A percentile compares a stretch with the other conserved stretches of the same genome.
phyloP scores from a whole-genome alignment of 1,284 basidiomycete species.

The Ceraceosorus guamensis region DNA sequence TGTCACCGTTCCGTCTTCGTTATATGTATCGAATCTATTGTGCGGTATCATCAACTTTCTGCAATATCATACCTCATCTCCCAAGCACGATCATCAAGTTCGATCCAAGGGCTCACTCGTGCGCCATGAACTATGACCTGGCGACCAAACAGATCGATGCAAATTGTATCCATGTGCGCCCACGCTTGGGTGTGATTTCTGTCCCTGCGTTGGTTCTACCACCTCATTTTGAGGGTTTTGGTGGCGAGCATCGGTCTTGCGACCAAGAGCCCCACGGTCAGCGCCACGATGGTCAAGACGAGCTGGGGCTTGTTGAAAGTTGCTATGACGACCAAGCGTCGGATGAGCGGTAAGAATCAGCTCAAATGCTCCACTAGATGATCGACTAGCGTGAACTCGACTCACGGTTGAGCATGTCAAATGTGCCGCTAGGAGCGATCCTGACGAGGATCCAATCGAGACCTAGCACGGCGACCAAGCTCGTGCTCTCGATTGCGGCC shows the following conservation, averaged over 20 bases:
- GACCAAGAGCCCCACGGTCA: conserved; percentile 66
- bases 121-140: too few relatives aligned
- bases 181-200: too few relatives aligned
- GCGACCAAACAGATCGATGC: too few relatives aligned
- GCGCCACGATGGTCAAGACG: conserved; percentile 68
- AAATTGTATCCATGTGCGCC: too few relatives aligned
- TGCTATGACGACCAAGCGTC: conserved; percentile 3
- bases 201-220: neutral
- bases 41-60: too few relatives aligned
- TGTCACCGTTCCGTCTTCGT: too few relatives aligned
- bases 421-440: conserved; percentile 76
- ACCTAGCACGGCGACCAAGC: conserved; percentile 73
- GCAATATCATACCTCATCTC: too few relatives aligned
- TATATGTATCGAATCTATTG: too few relatives aligned
- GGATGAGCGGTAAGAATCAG: neutral
- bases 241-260: conserved; percentile 49
- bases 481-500: conserved; percentile 78
- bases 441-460: conserved; percentile 79
- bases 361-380: neutral
- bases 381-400: conserved; percentile 6
- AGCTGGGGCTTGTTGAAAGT: conserved; percentile 87
- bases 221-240: conserved; percentile 13
- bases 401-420: conserved; percentile 67
- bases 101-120: too few relatives aligned
- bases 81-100: too few relatives aligned